Evolutionary conservation across 352 stramenopile genomes (phyloP).

Genomic region (Hyphochytrium catenoides): DNA sequence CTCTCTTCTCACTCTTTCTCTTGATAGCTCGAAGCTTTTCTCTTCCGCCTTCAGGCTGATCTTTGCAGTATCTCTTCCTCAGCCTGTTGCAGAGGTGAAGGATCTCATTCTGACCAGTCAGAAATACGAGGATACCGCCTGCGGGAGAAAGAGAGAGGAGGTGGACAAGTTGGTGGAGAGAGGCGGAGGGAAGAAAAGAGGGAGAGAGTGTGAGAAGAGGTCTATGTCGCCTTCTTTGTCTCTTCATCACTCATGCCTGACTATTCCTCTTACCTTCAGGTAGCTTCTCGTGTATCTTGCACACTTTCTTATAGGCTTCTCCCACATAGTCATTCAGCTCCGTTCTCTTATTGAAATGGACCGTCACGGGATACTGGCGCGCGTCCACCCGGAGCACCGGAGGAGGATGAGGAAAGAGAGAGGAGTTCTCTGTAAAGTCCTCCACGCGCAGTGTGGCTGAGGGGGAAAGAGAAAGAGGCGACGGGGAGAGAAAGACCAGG

Average conservation of each 20-base stretch:
- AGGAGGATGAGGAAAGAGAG: slow-evolving; percentile 70
- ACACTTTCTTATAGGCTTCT: slow-evolving; percentile 79
- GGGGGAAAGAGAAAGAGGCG: slow-evolving; percentile 1
- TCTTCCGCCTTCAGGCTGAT: slow-evolving; percentile 11
- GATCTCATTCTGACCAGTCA: slow-evolving; percentile 92
- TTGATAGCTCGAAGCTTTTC: neutral
- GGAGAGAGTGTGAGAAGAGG: no score
- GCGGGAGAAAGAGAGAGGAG: no score
- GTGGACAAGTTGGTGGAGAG: no score
- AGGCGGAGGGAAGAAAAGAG: no score
- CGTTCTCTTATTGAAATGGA: slow-evolving; percentile 94
- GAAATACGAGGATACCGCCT: slow-evolving; percentile 90
- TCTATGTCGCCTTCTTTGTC: no score
- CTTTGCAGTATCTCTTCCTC: slow-evolving; percentile 18
- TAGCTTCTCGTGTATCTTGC: slow-evolving; percentile 94
- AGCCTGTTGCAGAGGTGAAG: slow-evolving; percentile 56
- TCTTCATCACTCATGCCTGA: no score
- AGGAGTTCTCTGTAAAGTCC: slow-evolving; percentile 84
- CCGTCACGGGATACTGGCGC: slow-evolving; percentile 84
- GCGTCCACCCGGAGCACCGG: slow-evolving; percentile 80
- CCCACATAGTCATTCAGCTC: slow-evolving; percentile 90
- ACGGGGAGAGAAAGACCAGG: no score
- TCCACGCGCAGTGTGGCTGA: slow-evolving; percentile 90
- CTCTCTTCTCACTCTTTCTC: neutral
- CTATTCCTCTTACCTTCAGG: no score